Base-by-base conservation (phyloP, 2,329 filamentous ascomycete genomes). In the Ceratocystis variospora region DNA sequence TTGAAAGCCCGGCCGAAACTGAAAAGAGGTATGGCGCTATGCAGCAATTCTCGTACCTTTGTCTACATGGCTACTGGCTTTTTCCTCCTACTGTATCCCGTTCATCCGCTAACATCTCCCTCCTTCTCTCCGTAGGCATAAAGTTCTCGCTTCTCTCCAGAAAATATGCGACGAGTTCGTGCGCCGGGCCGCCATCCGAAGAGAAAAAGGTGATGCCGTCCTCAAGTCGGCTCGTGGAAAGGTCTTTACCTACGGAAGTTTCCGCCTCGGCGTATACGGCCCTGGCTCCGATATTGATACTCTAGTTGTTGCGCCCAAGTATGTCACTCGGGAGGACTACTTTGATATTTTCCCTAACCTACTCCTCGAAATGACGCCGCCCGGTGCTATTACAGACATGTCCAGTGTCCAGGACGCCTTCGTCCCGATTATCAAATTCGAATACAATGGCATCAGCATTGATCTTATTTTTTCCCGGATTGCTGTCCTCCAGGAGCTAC, bases 231-330 rank as follows among this genome's bases (percentile, higher is more conserved):
- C 92, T 5, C 89, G 92, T 64, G 94, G 92, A 70, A 94, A 93
- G 77, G 86, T 99, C 70, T 96, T 96, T 75, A 95, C 93, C 0
- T 99, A 94, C 75, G 94, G 94, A 70, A 97, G 94, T 76, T 99
- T 93, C 76, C 87, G 92, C 48, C 81, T 99, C 12, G 94, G 94
- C 68, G 94, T 97, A 28, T 96, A 89, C 75, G 92, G 92, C 5
- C 94, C 94, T 57, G 91, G 91, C 63, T 97, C 94, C 61, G 94
- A 99, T 84, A 97, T 99, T 72, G 94, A 99, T 78, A 96, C 94
- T 1, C 84, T 99, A 63, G 86, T 97, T 68, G 88, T 96, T 63
- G 92, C 87, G 15, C 94, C 94, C 8, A 92, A 90, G 77, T 91
- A 96, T 73, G 88, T 97, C 64, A 83, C 84, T 12, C 87, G 90